Percentiles rank a stretch among this genome's conserved stretches.
These are phyloP conservation scores for Picea engelmannii DNA, from an alignment of 83 land plant genomes.

Conservation along the genomic window DNA sequence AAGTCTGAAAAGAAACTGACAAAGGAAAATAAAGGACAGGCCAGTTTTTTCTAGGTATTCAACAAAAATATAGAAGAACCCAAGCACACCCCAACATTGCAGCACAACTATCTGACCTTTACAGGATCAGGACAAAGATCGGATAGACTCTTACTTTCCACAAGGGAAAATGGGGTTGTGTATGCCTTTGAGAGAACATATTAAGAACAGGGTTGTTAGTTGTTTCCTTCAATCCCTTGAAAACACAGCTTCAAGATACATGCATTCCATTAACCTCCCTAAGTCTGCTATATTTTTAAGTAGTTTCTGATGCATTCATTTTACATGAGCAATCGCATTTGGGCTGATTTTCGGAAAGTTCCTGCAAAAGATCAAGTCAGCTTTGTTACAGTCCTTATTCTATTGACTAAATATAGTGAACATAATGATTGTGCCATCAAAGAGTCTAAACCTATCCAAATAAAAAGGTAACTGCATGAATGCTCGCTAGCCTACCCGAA, in stretches of 20 bases:
- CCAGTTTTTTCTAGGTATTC: not conserved
- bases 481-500: constrained; percentile 40
- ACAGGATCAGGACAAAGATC: not conserved
- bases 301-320: constrained; percentile 2
- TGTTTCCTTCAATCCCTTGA: not conserved
- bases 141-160: not conserved
- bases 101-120: constrained; percentile 1
- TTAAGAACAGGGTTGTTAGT: not conserved
- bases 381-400: not conserved
- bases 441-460: not conserved
- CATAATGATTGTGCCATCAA: too few relatives aligned
- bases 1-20: not conserved
- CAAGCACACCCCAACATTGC: not conserved
- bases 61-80: not conserved
- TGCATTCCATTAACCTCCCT: not conserved
- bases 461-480: not conserved
- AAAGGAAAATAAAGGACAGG: not conserved
- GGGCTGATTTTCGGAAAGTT: constrained; percentile 11
- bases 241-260: not conserved
- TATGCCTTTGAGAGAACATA: not conserved
- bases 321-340: constrained; percentile 8
- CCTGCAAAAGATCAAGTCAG: constrained; percentile 10
- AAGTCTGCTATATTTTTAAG: not conserved
- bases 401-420: not conserved
- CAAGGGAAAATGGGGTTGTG: not conserved